These are phyloP conservation scores for Funneliformis geosporum DNA, from an alignment of 192 early-diverging fungal species.

Conservation along the genomic window DNA sequence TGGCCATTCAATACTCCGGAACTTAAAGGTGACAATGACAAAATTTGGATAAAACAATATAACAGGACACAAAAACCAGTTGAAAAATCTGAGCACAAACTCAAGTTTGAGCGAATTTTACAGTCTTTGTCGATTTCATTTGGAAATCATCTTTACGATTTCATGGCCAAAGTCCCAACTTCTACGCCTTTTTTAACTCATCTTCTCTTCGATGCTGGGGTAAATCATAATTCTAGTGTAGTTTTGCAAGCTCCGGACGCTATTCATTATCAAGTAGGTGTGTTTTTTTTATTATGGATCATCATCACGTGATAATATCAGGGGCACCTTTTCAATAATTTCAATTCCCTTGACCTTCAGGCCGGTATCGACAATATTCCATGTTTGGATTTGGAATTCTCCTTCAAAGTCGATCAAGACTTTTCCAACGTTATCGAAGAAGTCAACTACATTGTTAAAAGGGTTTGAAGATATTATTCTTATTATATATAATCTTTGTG, in stretches of 20 bases:
- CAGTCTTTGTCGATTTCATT: slow-evolving; percentile 14
- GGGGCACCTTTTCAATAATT: too few species aligned
- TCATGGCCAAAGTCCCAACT: neutral
- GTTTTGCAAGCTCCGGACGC: slow-evolving; percentile 27
- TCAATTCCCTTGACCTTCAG: neutral
- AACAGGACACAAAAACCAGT: too few species aligned
- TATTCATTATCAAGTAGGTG: slow-evolving; percentile 38
- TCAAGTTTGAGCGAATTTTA: too few species aligned
- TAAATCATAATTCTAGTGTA: too few species aligned
- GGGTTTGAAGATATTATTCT: neutral
- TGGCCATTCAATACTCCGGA: slow-evolving; percentile 38
- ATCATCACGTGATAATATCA: neutral
- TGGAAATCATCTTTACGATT: neutral
- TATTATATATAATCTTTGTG: neutral
- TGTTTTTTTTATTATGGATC: neutral
- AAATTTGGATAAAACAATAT: too few species aligned
- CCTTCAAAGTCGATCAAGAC: slow-evolving; percentile 36
- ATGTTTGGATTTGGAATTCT: slow-evolving; percentile 35
- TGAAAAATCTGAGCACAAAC: too few species aligned
- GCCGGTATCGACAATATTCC: slow-evolving; percentile 33
- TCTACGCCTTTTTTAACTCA: neutral
- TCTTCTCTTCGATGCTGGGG: too few species aligned
- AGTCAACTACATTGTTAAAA: slow-evolving; percentile 5
- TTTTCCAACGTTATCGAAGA: slow-evolving; percentile 38
- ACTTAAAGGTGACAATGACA: too few species aligned